Evolutionary conservation across 768 basidiomycete species (phyloP).

Genomic region (Agaricus sinodeliciosus): DNA sequence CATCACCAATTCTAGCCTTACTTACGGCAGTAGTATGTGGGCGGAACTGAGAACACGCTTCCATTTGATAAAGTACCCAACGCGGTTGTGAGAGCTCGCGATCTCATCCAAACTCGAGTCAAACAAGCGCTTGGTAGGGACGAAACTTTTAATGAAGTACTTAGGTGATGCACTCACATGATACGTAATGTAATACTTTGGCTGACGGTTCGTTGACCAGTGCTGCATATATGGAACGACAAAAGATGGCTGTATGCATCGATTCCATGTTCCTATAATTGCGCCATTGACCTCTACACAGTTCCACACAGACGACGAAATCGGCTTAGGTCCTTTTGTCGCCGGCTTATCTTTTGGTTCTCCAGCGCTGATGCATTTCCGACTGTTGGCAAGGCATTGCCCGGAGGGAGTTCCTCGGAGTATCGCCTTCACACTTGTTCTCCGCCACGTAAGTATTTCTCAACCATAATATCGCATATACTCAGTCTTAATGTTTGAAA

Average conservation of each 20-base stretch:
- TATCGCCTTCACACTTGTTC: constrained; percentile 45
- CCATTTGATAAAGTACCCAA: constrained; percentile 52
- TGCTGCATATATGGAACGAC: constrained; percentile 80
- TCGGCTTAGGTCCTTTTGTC: constrained; percentile 63
- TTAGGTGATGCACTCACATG: constrained; percentile 33
- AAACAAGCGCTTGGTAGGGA: constrained; percentile 32
- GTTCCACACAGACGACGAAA: constrained; percentile 80
- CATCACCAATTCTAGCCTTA: neutral
- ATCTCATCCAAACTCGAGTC: constrained; percentile 53
- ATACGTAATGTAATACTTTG: neutral
- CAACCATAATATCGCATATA: constrained; percentile 4
- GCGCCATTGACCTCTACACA: constrained; percentile 17
- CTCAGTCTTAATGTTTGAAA: constrained; percentile 17
- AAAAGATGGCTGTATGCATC: constrained; percentile 69
- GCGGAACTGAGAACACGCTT: constrained; percentile 67
- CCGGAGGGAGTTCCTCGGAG: constrained; percentile 23
- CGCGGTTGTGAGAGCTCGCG: constrained; percentile 52
- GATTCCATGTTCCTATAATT: neutral
- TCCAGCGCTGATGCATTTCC: constrained; percentile 76
- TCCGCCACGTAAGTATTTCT: constrained; percentile 54
- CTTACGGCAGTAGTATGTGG: constrained; percentile 53
- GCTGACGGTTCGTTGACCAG: constrained; percentile 21
- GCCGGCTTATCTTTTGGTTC: constrained; percentile 76
- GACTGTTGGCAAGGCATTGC: constrained; percentile 35
- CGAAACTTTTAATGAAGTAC: constrained; percentile 65